Conservation (phyloP, 2,329 filamentous ascomycete genomes). For the Emericellopsis atlantica region DNA sequence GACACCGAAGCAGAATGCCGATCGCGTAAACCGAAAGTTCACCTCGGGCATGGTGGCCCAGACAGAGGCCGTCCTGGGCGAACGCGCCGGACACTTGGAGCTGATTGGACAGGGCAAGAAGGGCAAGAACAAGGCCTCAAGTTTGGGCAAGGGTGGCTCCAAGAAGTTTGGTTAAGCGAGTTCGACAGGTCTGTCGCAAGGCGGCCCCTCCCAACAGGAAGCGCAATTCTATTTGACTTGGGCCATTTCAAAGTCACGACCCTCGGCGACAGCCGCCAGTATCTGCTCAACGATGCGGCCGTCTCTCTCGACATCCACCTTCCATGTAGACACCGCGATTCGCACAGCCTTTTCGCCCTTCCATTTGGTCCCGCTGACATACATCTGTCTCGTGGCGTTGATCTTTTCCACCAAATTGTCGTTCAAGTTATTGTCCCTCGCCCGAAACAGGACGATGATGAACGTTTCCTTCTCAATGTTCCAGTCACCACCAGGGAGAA, state of each 20-base stretch:
- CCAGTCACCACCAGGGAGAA: slow-evolving; percentile 44
- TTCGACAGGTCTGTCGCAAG: neutral
- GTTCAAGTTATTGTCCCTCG: slow-evolving; percentile 52
- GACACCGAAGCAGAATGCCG: slow-evolving; percentile 25
- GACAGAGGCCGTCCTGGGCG: slow-evolving; percentile 46
- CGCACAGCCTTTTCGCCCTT: slow-evolving; percentile 59
- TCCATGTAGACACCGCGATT: slow-evolving; percentile 83
- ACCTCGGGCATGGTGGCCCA: slow-evolving; percentile 37
- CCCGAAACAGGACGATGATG: slow-evolving; percentile 63
- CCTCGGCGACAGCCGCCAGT: slow-evolving; percentile 35
- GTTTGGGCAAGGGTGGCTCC: slow-evolving; percentile 32
- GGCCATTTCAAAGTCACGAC: slow-evolving; percentile 11
- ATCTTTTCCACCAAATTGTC: slow-evolving; percentile 54
- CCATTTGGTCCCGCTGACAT: slow-evolving; percentile 75
- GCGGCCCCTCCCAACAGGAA: neutral
- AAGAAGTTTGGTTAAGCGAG: slow-evolving; percentile 41
- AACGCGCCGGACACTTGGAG: slow-evolving; percentile 47
- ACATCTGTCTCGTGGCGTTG: slow-evolving; percentile 63
- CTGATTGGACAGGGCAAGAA: slow-evolving; percentile 45
- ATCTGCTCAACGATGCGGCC: slow-evolving; percentile 51
- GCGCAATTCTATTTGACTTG: neutral
- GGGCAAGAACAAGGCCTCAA: slow-evolving; percentile 22
- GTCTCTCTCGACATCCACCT: slow-evolving; percentile 57
- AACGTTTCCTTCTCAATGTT: slow-evolving; percentile 34
- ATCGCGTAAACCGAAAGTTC: slow-evolving; percentile 42